Evolutionary conservation across 1,139 yeast genomes (phyloP).

Genomic region (Hyphopichia burtonii): DNA sequence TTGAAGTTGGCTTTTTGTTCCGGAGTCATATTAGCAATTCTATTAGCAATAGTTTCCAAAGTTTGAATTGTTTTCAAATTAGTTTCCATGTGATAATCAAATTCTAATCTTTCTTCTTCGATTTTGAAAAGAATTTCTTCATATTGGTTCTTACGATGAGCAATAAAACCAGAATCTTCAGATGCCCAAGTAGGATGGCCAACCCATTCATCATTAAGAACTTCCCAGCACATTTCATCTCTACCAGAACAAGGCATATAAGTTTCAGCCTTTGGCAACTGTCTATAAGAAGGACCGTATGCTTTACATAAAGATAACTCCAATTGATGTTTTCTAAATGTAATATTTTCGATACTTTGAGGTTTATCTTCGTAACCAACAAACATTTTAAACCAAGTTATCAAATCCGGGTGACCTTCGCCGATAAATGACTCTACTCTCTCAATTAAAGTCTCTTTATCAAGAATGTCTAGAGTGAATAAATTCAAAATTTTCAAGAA

Average conservation of each 20-base stretch:
- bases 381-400: conserved; percentile 88
- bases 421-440: conserved; percentile 86
- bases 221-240: conserved; percentile 99
- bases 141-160: conserved; percentile 95
- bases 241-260: conserved; percentile 98
- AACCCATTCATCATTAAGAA: conserved; percentile 97
- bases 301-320: conserved; percentile 86
- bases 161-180: conserved; percentile 96
- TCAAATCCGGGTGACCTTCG: conserved; percentile 66
- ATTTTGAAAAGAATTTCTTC: conserved; percentile 93
- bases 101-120: conserved; percentile 97
- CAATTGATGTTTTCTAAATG: conserved; percentile 84
- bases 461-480: conserved; percentile 87
- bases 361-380: conserved; percentile 84
- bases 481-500: conserved; percentile 83
- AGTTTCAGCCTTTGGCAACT: conserved; percentile 90
- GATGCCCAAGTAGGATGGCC: conserved; percentile 99
- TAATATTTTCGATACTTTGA: conserved; percentile 79
- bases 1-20: conserved; percentile 86
- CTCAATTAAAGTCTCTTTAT: conserved; percentile 76
- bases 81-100: conserved; percentile 93
- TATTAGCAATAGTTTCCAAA: conserved; percentile 89
- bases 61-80: conserved; percentile 94
- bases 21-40: conserved; percentile 88
- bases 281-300: conserved; percentile 90